Evolutionary conservation across 2,329 filamentous ascomycete species (phyloP), one percentile per base, ranked within the genome.

Genomic region (Colletotrichum liriopes): DNA sequence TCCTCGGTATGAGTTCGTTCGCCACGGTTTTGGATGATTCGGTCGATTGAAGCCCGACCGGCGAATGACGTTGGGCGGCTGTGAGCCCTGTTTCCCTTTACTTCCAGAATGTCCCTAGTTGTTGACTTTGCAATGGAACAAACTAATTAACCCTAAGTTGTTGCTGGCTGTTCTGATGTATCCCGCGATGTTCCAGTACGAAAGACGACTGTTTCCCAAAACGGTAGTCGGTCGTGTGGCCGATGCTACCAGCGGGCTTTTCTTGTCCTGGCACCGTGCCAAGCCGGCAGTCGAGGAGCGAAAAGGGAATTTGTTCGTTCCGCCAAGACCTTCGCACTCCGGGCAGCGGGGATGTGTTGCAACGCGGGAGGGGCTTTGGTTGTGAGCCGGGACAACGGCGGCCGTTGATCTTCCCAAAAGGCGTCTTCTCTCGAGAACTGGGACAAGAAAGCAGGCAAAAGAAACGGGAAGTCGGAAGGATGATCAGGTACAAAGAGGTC

Each of bases 241-340:
- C n/a, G 49, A 52, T 54, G 68, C 26, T 23, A 39, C 29, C 55
- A 55, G 41, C 35, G 20, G 23, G 26, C 7, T 26, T 60, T 60
- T 20, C 16, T 52, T 26, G 35, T 56, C 11, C 58, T 56, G 41
- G 60, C 32, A 47, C 39, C 45, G 45, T 72, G 65, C 70, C 70
- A 72, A 72, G 70, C 59, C 70, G 70, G 70, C 65, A 72, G 59
- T 60, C 45, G 23, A 67, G 41, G 37, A 32, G 60, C 41, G 23
- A 29, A 43, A 58, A 54, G 43, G 23, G 23, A 59, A 29, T 39
- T 52, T 65, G 20, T 32, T 26, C 11, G 45, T 12, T 18, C 9
- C 12, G 68, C 65, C 58, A 71, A 71, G 51, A 51, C n/a, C 14
- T 14, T 18, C 11, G 20, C 1, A 55, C 20, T 14, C 39, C 18